Evolutionary conservation across 78 protist genomes (phyloP).

Genomic region (Polysphondylium violaceum): DNA sequence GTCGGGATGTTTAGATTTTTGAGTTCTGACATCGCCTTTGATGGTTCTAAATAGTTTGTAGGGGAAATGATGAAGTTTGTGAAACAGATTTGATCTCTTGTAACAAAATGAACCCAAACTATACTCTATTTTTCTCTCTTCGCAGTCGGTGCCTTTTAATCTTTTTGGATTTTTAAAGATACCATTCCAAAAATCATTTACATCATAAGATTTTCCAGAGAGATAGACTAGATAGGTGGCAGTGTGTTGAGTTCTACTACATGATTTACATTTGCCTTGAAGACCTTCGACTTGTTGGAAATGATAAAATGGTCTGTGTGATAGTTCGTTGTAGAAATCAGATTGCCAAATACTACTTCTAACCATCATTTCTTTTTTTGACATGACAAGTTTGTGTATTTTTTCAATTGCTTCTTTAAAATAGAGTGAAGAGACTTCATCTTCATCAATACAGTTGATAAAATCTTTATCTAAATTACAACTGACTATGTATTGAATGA

Average conservation of each 20-base stretch:
- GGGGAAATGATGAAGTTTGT: conserved; percentile 67
- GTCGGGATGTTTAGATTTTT: neutral
- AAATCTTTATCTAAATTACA: conserved; percentile 41
- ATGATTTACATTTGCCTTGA: conserved; percentile 41
- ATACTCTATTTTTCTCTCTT: conserved; percentile 15
- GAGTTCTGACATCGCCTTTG: conserved; percentile 11
- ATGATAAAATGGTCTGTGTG: conserved; percentile 20
- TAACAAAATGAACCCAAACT: conserved; percentile 49
- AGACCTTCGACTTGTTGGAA: neutral
- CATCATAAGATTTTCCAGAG: conserved; percentile 49
- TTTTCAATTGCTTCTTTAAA: conserved; percentile 18
- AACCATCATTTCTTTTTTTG: conserved; percentile 50
- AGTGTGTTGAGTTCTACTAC: conserved; percentile 29
- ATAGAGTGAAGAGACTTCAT: conserved; percentile 14
- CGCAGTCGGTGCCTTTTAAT: neutral
- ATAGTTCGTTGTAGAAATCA: neutral
- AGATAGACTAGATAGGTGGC: neutral
- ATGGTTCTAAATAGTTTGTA: conserved; percentile 20
- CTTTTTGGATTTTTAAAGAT: conserved; percentile 21
- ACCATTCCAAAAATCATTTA: conserved; percentile 58
- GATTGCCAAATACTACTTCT: conserved; percentile 55
- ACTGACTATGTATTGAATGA: conserved; percentile 56
- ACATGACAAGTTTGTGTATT: neutral
- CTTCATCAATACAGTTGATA: conserved; percentile 19
- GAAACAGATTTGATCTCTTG: conserved; percentile 44